phyloP scores from a whole-genome alignment of 805 yeast genomes.

The Sporopachydermia lactativora region DNA sequence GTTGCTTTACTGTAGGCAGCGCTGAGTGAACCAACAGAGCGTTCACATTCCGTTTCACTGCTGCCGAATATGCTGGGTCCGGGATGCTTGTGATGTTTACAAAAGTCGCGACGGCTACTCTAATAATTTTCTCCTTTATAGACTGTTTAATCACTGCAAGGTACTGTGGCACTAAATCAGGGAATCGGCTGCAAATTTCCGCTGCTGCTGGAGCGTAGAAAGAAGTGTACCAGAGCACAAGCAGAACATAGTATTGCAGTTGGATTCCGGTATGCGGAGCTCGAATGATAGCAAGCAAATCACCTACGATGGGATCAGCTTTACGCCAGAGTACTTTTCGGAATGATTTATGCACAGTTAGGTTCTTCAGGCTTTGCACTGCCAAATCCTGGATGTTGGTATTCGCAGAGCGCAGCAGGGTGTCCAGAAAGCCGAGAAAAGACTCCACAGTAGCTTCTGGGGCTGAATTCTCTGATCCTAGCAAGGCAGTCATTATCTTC shows the following conservation, averaged over 20 bases:
- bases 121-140: slow-evolving; percentile 81
- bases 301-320: slow-evolving; percentile 31
- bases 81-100: slow-evolving; percentile 37
- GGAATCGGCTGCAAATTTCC: slow-evolving; percentile 36
- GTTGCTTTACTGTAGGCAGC: slow-evolving; percentile 46
- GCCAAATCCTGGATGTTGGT: slow-evolving; percentile 44
- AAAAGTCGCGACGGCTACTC: slow-evolving; percentile 68
- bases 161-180: slow-evolving; percentile 32
- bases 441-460: slow-evolving; percentile 24
- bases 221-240: slow-evolving; percentile 75
- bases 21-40: slow-evolving; percentile 65
- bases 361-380: slow-evolving; percentile 49
- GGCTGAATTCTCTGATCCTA: slow-evolving; percentile 18
- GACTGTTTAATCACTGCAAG: slow-evolving; percentile 57
- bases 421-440: slow-evolving; percentile 18
- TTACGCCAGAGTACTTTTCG: slow-evolving; percentile 37
- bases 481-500: slow-evolving; percentile 36
- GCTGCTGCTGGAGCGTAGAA: slow-evolving; percentile 44
- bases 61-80: slow-evolving; percentile 17
- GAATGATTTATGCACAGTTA: slow-evolving; percentile 39
- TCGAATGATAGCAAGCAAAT: slow-evolving; percentile 32
- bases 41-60: slow-evolving; percentile 43
- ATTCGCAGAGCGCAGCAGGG: slow-evolving; percentile 23
- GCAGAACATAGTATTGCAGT: slow-evolving; percentile 65
- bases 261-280: slow-evolving; percentile 45